Evolutionary conservation across 768 basidiomycete species (phyloP), one percentile per base, ranked within the genome.

Genomic region (Kondoa malvinella): DNA sequence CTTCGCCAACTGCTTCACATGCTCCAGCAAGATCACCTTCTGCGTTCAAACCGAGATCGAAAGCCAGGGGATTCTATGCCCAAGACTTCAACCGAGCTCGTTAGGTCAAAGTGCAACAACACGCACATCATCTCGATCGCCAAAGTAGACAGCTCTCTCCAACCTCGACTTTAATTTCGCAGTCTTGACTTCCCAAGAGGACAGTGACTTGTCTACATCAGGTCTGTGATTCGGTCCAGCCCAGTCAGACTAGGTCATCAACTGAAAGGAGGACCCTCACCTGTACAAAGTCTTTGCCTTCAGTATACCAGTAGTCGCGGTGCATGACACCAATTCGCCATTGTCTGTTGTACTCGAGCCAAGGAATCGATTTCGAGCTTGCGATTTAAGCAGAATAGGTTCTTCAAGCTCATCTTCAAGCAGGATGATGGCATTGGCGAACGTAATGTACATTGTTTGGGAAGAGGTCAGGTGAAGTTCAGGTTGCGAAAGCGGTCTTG

Each of bases 91-190:
- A 62, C 15, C 33, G 15, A n/a, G 21, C 4, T 32, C 15, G 17
- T 12, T 27, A 56, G 56, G 16, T 26, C 14, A n/a, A 14, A 56
- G 27, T 26, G 14, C 14, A 26, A 16, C 2, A 8, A 2, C 3
- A 21, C 64, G n/a, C 17, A 57, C 4, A n/a, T 29, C 65, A 15
- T 68, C 70, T 1, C 71, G 68, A 61, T 77, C 76, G 25, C 77
- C 78, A 64, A 76, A 80, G 70, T 77, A 78, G 60, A 79, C 76
- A 25, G 78, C 79, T 69, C 78, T 78, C 70, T 80, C 79, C 61
- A 80, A 72, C 66, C 75, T 75, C 12, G 75, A 74, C 68, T 77
- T 77, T 32, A 79, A 72, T 31, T 75, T 69, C 15, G 71, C 72
- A 0, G 78, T 79, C 61, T 70, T 73, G 68, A 64, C 33, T 3